phyloP scores from a whole-genome alignment of 768 basidiomycete genomes.

The Rhodosporidiobolus odoratus region DNA sequence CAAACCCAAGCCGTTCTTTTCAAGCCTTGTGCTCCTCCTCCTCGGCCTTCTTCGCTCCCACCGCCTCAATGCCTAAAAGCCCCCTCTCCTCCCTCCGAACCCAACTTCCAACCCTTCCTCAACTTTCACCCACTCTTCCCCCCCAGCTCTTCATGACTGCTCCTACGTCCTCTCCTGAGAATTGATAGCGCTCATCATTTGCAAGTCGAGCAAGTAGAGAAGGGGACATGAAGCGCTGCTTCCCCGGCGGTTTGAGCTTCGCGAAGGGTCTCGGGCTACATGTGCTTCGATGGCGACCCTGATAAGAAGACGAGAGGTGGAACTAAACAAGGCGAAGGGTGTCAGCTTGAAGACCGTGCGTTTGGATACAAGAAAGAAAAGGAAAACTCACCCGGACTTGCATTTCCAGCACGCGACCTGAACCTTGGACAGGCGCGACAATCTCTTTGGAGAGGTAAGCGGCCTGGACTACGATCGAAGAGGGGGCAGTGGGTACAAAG shows the following conservation, averaged over 20 bases:
- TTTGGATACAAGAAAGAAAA: not conserved
- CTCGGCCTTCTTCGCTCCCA: too few relatives aligned
- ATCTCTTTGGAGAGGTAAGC: not conserved
- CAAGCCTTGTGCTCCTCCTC: not conserved
- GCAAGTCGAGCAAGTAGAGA: slow-evolving; percentile 15
- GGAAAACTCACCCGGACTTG: not conserved
- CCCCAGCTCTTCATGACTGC: not conserved
- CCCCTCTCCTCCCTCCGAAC: not conserved
- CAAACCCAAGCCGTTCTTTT: too few relatives aligned
- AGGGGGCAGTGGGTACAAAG: not conserved
- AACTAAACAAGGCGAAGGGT: slow-evolving; percentile 43
- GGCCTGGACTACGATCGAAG: not conserved
- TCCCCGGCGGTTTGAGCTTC: slow-evolving; percentile 45
- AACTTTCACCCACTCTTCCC: not conserved
- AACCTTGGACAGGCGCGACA: not conserved
- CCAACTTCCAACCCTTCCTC: slow-evolving; percentile 1
- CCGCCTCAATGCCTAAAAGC: too few relatives aligned
- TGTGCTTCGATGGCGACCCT: slow-evolving; percentile 45
- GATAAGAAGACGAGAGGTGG: slow-evolving; percentile 38
- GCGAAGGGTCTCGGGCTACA: slow-evolving; percentile 50
- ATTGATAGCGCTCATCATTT: slow-evolving; percentile 3
- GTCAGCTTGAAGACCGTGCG: not conserved
- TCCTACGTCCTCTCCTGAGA: slow-evolving; percentile 5
- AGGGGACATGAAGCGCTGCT: slow-evolving; percentile 42
- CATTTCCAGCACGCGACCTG: not conserved